phyloP scores from a whole-genome alignment of 2,329 filamentous ascomycete genomes.

The Xylariaceae sp. region DNA sequence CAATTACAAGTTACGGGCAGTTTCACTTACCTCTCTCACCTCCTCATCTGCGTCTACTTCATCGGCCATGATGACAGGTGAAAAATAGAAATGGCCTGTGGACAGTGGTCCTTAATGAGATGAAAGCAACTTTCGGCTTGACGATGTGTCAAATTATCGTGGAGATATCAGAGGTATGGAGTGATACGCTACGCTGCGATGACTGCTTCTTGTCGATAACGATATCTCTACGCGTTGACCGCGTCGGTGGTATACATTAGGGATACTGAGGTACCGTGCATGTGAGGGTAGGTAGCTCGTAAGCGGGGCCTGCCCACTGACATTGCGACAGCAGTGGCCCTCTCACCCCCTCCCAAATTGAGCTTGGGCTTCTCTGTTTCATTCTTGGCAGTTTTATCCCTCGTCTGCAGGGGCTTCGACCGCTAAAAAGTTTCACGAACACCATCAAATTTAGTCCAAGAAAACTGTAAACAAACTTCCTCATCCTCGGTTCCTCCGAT shows the following conservation, averaged over 20 bases:
- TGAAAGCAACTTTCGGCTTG: too few species aligned
- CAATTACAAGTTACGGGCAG: not conserved
- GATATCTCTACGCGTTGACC: not conserved
- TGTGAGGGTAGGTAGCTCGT: too few species aligned
- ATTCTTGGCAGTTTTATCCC: conserved; percentile 5
- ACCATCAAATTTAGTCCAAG: not conserved
- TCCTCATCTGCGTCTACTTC: conserved; percentile 23
- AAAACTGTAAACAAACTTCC: too few species aligned
- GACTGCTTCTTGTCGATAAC: not conserved
- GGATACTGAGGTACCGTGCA: not conserved
- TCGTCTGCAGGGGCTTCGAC: conserved; percentile 6
- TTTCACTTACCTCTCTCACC: conserved; percentile 22
- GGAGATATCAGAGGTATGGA: too few species aligned
- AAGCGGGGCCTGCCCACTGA: not conserved
- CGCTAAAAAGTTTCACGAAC: conserved; percentile 1
- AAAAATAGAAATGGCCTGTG: too few species aligned
- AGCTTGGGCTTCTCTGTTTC: not conserved
- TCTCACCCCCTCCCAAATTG: not conserved
- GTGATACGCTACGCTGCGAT: not conserved
- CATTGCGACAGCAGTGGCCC: not conserved
- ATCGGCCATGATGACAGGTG: conserved; percentile 24
- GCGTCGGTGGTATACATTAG: conserved; percentile 1
- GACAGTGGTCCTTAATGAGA: too few species aligned
- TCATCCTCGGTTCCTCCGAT: not conserved
- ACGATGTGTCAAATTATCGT: too few species aligned